phyloP scores from a whole-genome alignment of 2,329 filamentous ascomycete genomes.

The Fusarium sp. region DNA sequence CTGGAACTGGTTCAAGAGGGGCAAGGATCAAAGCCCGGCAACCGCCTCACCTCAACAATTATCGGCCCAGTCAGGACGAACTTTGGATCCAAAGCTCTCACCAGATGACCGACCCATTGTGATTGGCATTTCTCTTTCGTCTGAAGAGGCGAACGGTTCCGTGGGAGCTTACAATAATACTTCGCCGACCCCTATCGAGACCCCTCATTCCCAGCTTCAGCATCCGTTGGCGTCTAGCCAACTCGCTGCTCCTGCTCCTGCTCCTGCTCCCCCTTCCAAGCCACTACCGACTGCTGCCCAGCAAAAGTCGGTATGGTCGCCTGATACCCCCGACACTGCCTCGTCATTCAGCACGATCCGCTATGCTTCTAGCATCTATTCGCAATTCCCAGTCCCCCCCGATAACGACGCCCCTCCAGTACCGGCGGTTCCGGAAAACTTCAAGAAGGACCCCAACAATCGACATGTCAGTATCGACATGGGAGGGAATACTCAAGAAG shows the following conservation, averaged over 20 bases:
- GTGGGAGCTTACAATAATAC: constrained; percentile 57
- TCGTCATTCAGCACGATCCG: constrained; percentile 57
- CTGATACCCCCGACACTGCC: constrained; percentile 67
- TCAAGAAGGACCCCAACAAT: constrained; percentile 51
- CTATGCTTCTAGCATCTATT: constrained; percentile 71
- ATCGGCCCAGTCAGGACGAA: constrained; percentile 39
- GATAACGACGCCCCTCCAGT: constrained; percentile 67
- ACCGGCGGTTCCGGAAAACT: constrained; percentile 65
- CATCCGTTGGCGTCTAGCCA: constrained; percentile 14
- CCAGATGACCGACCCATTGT: constrained; percentile 78
- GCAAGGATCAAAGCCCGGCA: constrained; percentile 48
- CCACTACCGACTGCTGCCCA: constrained; percentile 45
- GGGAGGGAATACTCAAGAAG: constrained; percentile 49
- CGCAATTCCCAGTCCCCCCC: constrained; percentile 60
- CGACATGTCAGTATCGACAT: constrained; percentile 54
- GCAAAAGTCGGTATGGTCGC: constrained; percentile 69
- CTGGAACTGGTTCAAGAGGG: constrained; percentile 67
- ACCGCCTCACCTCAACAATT: constrained; percentile 42
- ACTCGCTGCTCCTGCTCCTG: not conserved
- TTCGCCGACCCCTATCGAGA: constrained; percentile 50
- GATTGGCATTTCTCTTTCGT: constrained; percentile 76
- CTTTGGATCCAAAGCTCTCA: constrained; percentile 65
- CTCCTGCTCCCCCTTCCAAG: constrained; percentile 10
- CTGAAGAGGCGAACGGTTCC: constrained; percentile 48
- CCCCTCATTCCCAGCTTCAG: constrained; percentile 19